Evolutionary conservation across 2,329 filamentous ascomycete genomes (phyloP).

Genomic region (Penicillium sumatraense): DNA sequence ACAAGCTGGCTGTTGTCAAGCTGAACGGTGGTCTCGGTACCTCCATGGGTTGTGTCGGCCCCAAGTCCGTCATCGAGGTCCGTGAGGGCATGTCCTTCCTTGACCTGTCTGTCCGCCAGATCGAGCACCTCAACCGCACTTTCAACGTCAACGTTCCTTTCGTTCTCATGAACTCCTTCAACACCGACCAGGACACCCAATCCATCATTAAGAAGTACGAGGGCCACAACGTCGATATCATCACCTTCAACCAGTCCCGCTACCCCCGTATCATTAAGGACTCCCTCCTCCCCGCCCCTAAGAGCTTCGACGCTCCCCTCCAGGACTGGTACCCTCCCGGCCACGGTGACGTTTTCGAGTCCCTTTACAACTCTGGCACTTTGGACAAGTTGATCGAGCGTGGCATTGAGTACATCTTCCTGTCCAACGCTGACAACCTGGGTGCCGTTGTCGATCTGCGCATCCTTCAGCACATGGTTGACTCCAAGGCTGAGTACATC

Average conservation of each 20-base stretch:
- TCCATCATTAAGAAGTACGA: conserved; percentile 99
- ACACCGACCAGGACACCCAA: conserved; percentile 96
- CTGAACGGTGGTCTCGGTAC: conserved; percentile 99
- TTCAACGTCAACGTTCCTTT: conserved; percentile 98
- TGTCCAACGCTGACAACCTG: conserved; percentile 98
- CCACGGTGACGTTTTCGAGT: conserved; percentile 99
- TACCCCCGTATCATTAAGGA: conserved; percentile 99
- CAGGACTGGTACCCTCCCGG: conserved; percentile 98
- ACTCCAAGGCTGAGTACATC: conserved; percentile 96
- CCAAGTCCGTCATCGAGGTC: conserved; percentile 99
- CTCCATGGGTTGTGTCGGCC: conserved; percentile 98
- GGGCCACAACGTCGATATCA: conserved; percentile 98
- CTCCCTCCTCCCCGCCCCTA: conserved; percentile 93
- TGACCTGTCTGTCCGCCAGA: conserved; percentile 96
- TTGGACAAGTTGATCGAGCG: conserved; percentile 94
- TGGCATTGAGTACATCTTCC: conserved; percentile 96
- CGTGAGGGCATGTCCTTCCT: conserved; percentile 99
- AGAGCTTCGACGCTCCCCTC: conserved; percentile 83
- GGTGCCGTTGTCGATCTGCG: conserved; percentile 96
- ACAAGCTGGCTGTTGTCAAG: conserved; percentile 97
- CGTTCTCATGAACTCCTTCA: conserved; percentile 99
- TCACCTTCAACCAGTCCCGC: conserved; percentile 99
- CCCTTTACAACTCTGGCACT: conserved; percentile 97
- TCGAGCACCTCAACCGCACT: conserved; percentile 98
- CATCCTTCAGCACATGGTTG: conserved; percentile 99